Percentiles rank a stretch among this genome's conserved stretches.
Conservation (phyloP, 139 green algal genomes). For the Gonium pectorale region DNA sequence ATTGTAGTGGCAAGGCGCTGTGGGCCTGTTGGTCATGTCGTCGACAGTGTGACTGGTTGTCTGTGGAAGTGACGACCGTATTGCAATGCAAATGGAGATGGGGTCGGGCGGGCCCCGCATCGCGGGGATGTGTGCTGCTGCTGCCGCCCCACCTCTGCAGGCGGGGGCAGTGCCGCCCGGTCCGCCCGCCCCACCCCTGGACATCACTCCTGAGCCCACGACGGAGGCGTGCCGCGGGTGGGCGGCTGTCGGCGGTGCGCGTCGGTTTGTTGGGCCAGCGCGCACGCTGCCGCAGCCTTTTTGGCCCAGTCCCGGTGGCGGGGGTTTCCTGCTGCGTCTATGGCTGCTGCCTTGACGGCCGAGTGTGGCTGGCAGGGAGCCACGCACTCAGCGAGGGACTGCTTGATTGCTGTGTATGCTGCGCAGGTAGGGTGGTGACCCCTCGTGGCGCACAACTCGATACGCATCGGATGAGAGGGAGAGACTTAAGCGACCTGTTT, state of each 20-base stretch:
- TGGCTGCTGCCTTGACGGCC: too few species aligned
- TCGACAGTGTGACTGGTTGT: not conserved
- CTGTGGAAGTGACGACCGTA: not conserved
- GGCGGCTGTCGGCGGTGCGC: not conserved
- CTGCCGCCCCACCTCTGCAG: too few species aligned
- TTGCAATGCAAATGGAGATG: not conserved
- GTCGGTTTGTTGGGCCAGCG: conserved; percentile 29
- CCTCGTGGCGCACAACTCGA: not conserved
- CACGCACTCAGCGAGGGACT: not conserved
- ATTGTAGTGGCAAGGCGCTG: not conserved
- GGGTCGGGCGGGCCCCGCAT: not conserved
- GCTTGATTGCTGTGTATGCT: not conserved
- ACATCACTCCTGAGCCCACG: too few species aligned
- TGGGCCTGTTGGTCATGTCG: not conserved
- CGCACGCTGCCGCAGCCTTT: not conserved
- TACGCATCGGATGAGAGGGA: too few species aligned
- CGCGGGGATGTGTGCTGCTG: too few species aligned
- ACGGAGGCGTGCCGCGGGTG: too few species aligned
- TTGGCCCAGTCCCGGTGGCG: not conserved
- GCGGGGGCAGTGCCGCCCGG: too few species aligned
- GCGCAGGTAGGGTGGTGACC: not conserved
- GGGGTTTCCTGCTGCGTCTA: not conserved
- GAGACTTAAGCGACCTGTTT: too few species aligned
- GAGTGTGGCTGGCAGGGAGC: too few species aligned
- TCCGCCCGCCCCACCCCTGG: too few species aligned